Percentiles rank a stretch among this genome's conserved stretches.
Conservation (phyloP, 768 basidiomycete genomes). For the Dacryopinax spathularia region DNA sequence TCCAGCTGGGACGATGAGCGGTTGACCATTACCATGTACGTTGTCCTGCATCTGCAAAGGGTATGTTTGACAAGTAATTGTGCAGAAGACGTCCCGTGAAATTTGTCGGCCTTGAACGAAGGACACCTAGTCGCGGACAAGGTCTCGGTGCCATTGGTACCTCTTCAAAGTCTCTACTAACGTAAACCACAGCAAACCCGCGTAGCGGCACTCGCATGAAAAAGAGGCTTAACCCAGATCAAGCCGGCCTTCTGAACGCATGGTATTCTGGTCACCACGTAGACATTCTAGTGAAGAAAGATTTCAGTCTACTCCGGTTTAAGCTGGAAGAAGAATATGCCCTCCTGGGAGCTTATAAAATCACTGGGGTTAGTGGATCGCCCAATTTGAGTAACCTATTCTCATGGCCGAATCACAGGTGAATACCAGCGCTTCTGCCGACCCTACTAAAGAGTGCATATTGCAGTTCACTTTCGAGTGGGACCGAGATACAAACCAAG, state of each 20-base stretch:
- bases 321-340: neutral
- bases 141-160: neutral
- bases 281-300: neutral
- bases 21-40: neutral
- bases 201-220: neutral
- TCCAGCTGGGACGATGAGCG: neutral
- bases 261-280: neutral
- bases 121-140: neutral
- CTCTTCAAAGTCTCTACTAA: no score
- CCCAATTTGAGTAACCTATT: neutral
- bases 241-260: neutral
- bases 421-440: no score
- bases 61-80: no score
- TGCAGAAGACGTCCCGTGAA: neutral
- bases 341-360: neutral
- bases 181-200: no score
- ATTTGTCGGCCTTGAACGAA: neutral
- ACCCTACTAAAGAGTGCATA: neutral
- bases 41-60: neutral
- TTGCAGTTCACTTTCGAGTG: neutral
- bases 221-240: neutral
- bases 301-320: neutral
- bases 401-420: neutral
- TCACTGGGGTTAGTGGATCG: neutral
- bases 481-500: neutral